A percentile compares a stretch with the other conserved stretches of the same genome.
Conservation (phyloP, 345 rosid species). For the Noccaea bulbosa region DNA sequence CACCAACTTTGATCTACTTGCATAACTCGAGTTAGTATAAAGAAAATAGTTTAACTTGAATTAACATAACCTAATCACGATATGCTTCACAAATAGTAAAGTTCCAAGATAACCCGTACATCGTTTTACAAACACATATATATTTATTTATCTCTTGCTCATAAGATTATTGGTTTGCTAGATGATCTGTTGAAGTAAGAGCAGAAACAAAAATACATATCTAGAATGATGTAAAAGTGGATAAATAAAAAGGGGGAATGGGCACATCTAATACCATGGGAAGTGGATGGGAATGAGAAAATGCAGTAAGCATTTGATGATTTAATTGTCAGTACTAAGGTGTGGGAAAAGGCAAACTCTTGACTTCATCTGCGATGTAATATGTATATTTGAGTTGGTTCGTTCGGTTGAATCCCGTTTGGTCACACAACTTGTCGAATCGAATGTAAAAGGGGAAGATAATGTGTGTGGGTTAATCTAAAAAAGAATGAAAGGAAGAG, state of each 20-base stretch:
- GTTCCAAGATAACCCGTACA: not conserved
- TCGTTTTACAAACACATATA: not conserved
- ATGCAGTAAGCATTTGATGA: conserved; percentile 34
- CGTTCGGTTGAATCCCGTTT: conserved; percentile 21
- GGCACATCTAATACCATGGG: conserved; percentile 20
- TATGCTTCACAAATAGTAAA: not conserved
- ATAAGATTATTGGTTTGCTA: conserved; percentile 3
- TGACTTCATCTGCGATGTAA: conserved; percentile 27
- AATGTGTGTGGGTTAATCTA: not conserved
- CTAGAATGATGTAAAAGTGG: conserved; percentile 2
- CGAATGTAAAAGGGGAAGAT: conserved; percentile 13
- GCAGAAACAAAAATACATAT: not conserved
- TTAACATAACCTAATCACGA: not conserved
- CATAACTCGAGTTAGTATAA: not conserved
- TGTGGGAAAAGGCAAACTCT: conserved; percentile 37
- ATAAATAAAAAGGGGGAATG: conserved; percentile 17
- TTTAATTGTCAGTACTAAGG: conserved; percentile 38
- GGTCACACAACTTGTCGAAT: conserved; percentile 30
- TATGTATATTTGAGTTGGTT: not conserved
- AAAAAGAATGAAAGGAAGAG: conserved; percentile 8
- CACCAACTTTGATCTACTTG: conserved; percentile 25
- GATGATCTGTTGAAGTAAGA: conserved; percentile 1
- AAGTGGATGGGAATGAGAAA: conserved; percentile 40
- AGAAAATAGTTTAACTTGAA: not conserved
- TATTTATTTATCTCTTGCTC: not conserved